Evolutionary conservation across 1,139 yeast species (phyloP).

Genomic region (Yamadazyma buinensis): DNA sequence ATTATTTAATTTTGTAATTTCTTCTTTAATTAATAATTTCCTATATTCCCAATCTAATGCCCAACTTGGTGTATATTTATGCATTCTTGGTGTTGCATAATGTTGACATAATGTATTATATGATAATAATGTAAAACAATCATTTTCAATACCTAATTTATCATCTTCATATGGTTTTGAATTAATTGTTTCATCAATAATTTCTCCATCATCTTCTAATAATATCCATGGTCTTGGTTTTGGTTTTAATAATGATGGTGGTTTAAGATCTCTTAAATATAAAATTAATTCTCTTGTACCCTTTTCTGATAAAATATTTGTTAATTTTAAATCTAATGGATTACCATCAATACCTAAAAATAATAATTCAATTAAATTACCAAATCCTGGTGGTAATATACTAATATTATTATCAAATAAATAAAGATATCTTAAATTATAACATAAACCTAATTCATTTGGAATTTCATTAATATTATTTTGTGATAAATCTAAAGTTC

Average conservation of each 20-base stretch:
- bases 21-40: conserved; percentile 67
- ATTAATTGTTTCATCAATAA: conserved; percentile 34
- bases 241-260: conserved; percentile 63
- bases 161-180: conserved; percentile 31
- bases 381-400: conserved; percentile 78
- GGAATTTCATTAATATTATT: conserved; percentile 74
- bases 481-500: conserved; percentile 82
- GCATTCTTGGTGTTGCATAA: conserved; percentile 89
- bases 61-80: conserved; percentile 96
- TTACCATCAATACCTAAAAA: conserved; percentile 94
- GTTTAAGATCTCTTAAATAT: conserved; percentile 70
- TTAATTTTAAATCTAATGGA: conserved; percentile 64
- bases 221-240: conserved; percentile 79
- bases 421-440: conserved; percentile 74
- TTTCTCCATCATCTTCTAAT: conserved; percentile 73
- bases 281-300: conserved; percentile 84
- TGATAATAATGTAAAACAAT: conserved; percentile 70
- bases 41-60: conserved; percentile 95
- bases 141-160: conserved; percentile 19
- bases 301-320: conserved; percentile 68
- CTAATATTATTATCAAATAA: conserved; percentile 82
- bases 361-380: conserved; percentile 78
- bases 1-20: conserved; percentile 58
- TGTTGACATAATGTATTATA: conserved; percentile 94
- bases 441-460: conserved; percentile 76